Conservation (phyloP, 2,329 filamentous ascomycete species). For the Aspergillus novofumigatus region DNA sequence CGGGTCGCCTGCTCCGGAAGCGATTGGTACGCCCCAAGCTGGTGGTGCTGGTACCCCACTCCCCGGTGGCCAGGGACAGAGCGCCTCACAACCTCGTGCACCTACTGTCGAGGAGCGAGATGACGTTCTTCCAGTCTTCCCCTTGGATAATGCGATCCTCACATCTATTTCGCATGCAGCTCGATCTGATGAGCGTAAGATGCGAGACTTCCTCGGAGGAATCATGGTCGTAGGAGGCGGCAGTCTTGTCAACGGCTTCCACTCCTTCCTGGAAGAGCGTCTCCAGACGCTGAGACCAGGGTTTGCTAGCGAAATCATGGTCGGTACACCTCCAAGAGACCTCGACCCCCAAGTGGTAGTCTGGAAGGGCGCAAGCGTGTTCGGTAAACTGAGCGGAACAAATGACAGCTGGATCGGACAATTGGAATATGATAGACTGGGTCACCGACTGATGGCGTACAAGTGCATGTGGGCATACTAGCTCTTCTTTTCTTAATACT, state of each 20-base stretch:
- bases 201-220: slow-evolving; percentile 80
- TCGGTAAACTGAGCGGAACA: slow-evolving; percentile 76
- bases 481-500: slow-evolving; percentile 8
- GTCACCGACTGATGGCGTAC: slow-evolving; percentile 75
- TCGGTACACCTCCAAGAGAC: slow-evolving; percentile 73
- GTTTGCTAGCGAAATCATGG: slow-evolving; percentile 64
- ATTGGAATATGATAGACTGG: slow-evolving; percentile 82
- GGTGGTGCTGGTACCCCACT: slow-evolving; percentile 42
- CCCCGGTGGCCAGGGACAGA: slow-evolving; percentile 23
- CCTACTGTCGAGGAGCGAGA: slow-evolving; percentile 63
- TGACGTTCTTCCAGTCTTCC: slow-evolving; percentile 72
- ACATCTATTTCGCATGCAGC: slow-evolving; percentile 84
- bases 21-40: slow-evolving; percentile 61
- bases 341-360: slow-evolving; percentile 96
- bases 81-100: slow-evolving; percentile 33
- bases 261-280: slow-evolving; percentile 75
- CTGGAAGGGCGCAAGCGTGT: slow-evolving; percentile 97
- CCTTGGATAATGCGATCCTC: slow-evolving; percentile 84
- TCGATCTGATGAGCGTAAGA: slow-evolving; percentile 85
- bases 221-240: slow-evolving; percentile 90
- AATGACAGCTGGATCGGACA: slow-evolving; percentile 95
- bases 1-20: slow-evolving; percentile 81
- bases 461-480: slow-evolving; percentile 66
- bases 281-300: slow-evolving; percentile 62
- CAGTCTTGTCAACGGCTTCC: slow-evolving; percentile 74